Evolutionary conservation across 768 basidiomycete genomes (phyloP), one percentile per base, ranked within the genome.

Genomic region (Lactifluus hygrophoroides): DNA sequence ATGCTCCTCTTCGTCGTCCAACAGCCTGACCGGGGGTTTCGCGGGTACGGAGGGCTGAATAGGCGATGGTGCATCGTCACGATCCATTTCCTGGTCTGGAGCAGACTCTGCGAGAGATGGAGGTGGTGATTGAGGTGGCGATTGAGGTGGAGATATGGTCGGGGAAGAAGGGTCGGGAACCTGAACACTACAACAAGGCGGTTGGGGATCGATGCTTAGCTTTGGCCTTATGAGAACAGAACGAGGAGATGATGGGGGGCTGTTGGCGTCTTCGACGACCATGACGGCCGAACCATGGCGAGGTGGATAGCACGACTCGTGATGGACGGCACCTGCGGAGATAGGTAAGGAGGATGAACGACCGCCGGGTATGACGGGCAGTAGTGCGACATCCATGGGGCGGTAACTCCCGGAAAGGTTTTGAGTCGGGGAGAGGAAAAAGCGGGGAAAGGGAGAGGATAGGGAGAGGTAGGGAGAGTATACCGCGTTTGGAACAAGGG

Each of bases 1-100:
- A 65, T 84, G 86, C 38, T 82, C 81, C 65, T 77, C 72, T 65
- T 90, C 86, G 60, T 90, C 84, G 66, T 89, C 86, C 11, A 90
- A 74, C 43, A 82, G 73, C 57, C 83, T 76, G 21, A 75, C 74
- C 3, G 85, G 81, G n/a, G 75, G 75, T 28, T 73, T 54, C 17
- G 47, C 11, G 11, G 64, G 54, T 21, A 37, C 34, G 35, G 58
- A 32, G 21, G 45, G 51, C 69, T 16, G 72, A 61, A 45, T 49
- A 52, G 50, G 48, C n/a, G 44, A 54, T 14, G 17, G 43, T 10
- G 17, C 46, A 21, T 61, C 59, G 43, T 60, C 60, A 27, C 30
- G 42, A 30, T 64, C 54, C 54, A 58, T 49, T 30, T 55, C 56
- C 3, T 56, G 43, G 54, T 66, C 65, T 27, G 53, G 46, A 13